Evolutionary conservation across 1,284 basidiomycete species (phyloP), one percentile per base, ranked within the genome.

Genomic region (Austroboletus niveus): DNA sequence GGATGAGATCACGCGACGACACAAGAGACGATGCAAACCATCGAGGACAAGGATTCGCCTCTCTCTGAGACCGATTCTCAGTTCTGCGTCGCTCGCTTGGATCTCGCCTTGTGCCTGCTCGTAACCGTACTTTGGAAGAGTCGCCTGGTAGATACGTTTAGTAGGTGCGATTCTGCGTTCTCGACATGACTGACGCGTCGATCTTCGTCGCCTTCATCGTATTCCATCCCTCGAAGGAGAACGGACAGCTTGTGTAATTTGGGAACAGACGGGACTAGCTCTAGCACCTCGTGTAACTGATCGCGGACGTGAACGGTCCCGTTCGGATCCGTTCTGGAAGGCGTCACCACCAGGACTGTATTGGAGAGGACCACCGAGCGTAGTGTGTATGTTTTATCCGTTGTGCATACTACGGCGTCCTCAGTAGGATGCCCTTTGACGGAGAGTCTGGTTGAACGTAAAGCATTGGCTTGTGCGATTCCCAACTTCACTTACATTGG

Each of bases 361-460:
- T 97, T 97, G 15, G 93, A 96, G 43, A 95, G 75, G 4, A 81
- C 77, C 8, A 97, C 85, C 0, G 92, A 89, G 52, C 93, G 85
- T 24, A 97, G 73, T 0, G 80, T 68, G 66, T 88, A 97, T 0
- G 94, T 97, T 64, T 81, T 84, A 54, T 85, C 76, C 0, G 75
- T 59, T 0, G 92, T 94, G 65, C 94, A 96, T 5, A 95, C 72
- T 0, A 96, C 92, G 0, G 94, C 94, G 60, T 95, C 89, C 62
- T 96, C 93, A 17, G 79, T 79, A 2, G 81, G 69, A 40, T 83
- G 74, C 1, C 94, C 94, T 66, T 93, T 94, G 70, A 98, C 87
- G 9, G 77, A 77, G 39, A 93, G 66, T 39, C 89, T 91, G 56
- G 11, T 44, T 38, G 42, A n/a, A 54, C 39, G 43, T 41, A 49